These are phyloP conservation scores for Apostasia shenzhenica DNA, from an alignment of 106 monocot species.

Conservation along the genomic window DNA sequence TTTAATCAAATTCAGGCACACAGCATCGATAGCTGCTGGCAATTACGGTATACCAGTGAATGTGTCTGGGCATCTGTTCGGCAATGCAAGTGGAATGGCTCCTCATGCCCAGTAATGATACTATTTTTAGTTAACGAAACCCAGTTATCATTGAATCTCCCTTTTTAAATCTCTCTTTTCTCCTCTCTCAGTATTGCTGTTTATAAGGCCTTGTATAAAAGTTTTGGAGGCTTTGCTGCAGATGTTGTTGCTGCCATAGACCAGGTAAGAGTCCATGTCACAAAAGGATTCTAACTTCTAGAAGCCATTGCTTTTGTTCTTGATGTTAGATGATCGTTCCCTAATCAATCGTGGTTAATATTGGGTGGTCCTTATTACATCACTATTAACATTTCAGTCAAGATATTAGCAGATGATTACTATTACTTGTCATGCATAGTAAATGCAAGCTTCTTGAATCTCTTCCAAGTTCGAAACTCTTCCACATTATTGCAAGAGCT, in stretches of 20 bases:
- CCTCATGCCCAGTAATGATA: conserved; percentile 93
- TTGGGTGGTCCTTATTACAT: too few species aligned
- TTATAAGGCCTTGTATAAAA: conserved; percentile 94
- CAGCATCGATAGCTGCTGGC: conserved; percentile 92
- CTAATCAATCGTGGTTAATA: too few species aligned
- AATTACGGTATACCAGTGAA: conserved; percentile 86
- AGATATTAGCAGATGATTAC: too few species aligned
- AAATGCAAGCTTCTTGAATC: too few species aligned
- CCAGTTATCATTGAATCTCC: not conserved
- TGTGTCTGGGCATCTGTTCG: conserved; percentile 86
- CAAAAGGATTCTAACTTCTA: not conserved
- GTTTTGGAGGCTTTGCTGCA: conserved; percentile 96
- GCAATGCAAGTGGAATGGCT: conserved; percentile 99
- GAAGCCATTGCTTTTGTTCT: not conserved
- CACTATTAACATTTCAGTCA: too few species aligned
- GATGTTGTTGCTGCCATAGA: conserved; percentile 99
- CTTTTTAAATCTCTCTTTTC: not conserved
- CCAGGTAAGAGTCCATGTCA: conserved; percentile 41
- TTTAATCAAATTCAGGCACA: conserved; percentile 50
- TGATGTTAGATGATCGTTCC: not conserved
- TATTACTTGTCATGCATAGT: too few species aligned
- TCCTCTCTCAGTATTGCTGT: conserved; percentile 72
- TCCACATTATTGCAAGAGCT: too few species aligned
- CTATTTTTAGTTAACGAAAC: conserved; percentile 1
- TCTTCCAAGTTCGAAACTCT: too few species aligned